Conservation (phyloP, 345 rosid genomes). For the Linum trigynum region DNA sequence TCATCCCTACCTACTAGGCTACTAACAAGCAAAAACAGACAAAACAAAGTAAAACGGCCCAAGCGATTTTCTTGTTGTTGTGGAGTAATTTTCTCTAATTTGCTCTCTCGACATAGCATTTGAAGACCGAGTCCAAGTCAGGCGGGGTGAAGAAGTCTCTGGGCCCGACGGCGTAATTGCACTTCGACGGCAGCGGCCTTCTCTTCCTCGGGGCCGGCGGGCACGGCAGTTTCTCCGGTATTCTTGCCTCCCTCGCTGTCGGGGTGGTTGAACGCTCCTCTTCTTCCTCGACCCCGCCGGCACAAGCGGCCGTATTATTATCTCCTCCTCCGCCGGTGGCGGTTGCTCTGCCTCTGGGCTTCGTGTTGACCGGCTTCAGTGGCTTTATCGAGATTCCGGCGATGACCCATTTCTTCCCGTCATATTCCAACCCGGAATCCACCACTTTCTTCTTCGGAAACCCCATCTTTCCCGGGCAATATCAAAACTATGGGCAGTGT, state of each 20-base stretch:
- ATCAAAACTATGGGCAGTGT: neutral
- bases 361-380: slow-evolving; percentile 60
- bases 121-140: slow-evolving; percentile 67
- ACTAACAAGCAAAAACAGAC: neutral
- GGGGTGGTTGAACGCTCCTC: slow-evolving; percentile 63
- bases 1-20: slow-evolving; percentile 13
- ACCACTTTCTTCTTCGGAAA: slow-evolving; percentile 54
- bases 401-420: slow-evolving; percentile 69
- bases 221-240: slow-evolving; percentile 57
- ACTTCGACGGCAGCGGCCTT: slow-evolving; percentile 49
- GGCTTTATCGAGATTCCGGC: slow-evolving; percentile 56
- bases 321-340: slow-evolving; percentile 16
- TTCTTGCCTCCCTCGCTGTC: slow-evolving; percentile 62
- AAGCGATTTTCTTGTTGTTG: neutral
- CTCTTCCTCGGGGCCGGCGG: slow-evolving; percentile 84
- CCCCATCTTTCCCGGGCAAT: slow-evolving; percentile 34
- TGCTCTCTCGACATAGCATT: slow-evolving; percentile 50
- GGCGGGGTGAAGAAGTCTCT: slow-evolving; percentile 81
- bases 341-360: slow-evolving; percentile 27
- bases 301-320: neutral
- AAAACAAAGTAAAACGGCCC: slow-evolving; percentile 12
- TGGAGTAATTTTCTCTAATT: slow-evolving; percentile 14
- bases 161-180: slow-evolving; percentile 32
- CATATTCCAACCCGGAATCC: slow-evolving; percentile 45
- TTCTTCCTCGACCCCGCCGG: neutral